Conservation (phyloP, 331 rosid species). For the Pyrus hybrid region DNA sequence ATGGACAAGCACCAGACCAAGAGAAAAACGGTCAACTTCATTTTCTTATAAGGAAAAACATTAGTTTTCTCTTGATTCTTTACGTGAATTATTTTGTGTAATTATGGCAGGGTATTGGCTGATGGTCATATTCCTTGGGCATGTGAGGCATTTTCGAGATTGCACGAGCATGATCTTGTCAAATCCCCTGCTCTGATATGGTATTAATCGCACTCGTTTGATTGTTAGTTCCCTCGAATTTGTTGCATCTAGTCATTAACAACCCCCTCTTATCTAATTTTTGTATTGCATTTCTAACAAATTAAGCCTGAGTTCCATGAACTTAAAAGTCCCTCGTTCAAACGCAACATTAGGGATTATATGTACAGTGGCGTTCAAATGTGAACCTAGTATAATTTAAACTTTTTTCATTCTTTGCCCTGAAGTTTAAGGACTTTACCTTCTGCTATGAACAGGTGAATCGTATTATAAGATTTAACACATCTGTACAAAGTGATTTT, state of each 20-base stretch:
- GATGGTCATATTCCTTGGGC: constrained; percentile 84
- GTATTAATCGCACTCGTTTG: constrained; percentile 26
- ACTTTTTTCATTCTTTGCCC: not conserved
- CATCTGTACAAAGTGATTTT: not conserved
- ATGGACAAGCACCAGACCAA: not conserved
- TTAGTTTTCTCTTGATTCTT: not conserved
- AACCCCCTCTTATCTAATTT: not conserved
- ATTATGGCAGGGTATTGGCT: constrained; percentile 47
- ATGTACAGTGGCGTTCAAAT: not conserved
- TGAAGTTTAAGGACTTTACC: not conserved
- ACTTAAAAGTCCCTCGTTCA: not conserved
- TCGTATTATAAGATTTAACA: not conserved
- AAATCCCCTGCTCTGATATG: constrained; percentile 25
- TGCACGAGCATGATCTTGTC: constrained; percentile 41
- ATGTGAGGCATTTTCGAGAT: constrained; percentile 55
- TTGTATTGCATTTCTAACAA: not conserved
- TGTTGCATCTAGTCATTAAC: not conserved
- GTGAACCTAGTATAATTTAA: not conserved
- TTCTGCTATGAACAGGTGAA: not conserved
- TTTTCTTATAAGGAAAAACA: not conserved
- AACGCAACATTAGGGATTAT: not conserved
- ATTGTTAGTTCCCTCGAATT: not conserved
- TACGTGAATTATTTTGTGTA: constrained; percentile 2
- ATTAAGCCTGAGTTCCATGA: not conserved
- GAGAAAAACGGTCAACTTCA: not conserved